Conservation (phyloP, 306 rosid genomes). For the Vachellia pachyceras region DNA sequence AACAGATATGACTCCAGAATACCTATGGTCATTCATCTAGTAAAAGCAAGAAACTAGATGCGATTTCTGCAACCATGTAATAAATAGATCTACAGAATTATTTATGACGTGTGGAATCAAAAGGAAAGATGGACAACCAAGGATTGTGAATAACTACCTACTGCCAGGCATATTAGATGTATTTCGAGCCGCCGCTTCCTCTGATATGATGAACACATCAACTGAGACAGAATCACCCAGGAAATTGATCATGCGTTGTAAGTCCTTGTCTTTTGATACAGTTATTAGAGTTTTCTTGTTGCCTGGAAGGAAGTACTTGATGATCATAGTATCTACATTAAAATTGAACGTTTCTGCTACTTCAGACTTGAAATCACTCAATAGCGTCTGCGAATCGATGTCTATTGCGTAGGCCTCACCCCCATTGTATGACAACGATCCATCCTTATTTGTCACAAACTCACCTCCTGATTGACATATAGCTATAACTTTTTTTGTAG, state of each 20-base stretch:
- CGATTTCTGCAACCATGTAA: slow-evolving; percentile 28
- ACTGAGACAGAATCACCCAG: slow-evolving; percentile 70
- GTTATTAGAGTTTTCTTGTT: slow-evolving; percentile 91
- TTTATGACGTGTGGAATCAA: slow-evolving; percentile 13
- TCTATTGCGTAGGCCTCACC: slow-evolving; percentile 92
- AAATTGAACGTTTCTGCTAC: slow-evolving; percentile 77
- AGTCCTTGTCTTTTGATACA: slow-evolving; percentile 89
- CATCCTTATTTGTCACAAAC: slow-evolving; percentile 77
- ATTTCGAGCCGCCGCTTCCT: slow-evolving; percentile 72
- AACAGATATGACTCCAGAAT: slow-evolving; percentile 11
- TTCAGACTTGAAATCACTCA: slow-evolving; percentile 81
- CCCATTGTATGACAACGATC: slow-evolving; percentile 74
- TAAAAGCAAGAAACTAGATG: slow-evolving; percentile 30
- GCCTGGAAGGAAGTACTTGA: slow-evolving; percentile 94
- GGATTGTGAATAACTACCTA: slow-evolving; percentile 65
- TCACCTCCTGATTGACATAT: slow-evolving; percentile 95
- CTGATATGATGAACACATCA: slow-evolving; percentile 73
- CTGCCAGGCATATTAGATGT: slow-evolving; percentile 84
- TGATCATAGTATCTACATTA: slow-evolving; percentile 57
- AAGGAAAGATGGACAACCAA: slow-evolving; percentile 25
- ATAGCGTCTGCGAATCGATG: slow-evolving; percentile 71
- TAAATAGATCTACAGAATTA: slow-evolving; percentile 18
- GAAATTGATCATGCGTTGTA: slow-evolving; percentile 91
- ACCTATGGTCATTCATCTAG: slow-evolving; percentile 25
- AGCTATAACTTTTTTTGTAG: slow-evolving; percentile 78